Conservation (phyloP, 768 basidiomycete genomes). For the Agaricus blazei region DNA sequence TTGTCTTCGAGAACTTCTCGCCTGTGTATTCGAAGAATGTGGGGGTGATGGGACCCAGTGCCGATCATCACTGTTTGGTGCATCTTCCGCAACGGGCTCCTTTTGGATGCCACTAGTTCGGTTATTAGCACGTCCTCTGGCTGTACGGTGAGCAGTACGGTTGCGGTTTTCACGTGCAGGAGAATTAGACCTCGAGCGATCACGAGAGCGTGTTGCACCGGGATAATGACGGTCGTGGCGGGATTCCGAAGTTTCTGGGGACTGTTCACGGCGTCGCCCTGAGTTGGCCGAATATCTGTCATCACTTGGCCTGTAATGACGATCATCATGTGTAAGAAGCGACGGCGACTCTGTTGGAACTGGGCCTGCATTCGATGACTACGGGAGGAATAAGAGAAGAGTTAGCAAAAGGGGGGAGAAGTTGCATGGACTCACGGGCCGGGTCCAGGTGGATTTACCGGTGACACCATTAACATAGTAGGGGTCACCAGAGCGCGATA, state of each 20-base stretch:
- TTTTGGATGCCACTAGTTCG: constrained; percentile 22
- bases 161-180: constrained; percentile 14
- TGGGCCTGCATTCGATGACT: constrained; percentile 19
- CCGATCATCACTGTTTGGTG: constrained; percentile 18
- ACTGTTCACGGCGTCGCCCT: constrained; percentile 13
- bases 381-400: constrained; percentile 18
- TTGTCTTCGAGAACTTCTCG: constrained; percentile 17
- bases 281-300: constrained; percentile 14
- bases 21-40: constrained; percentile 15
- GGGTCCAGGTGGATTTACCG: constrained; percentile 52
- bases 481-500: constrained; percentile 36
- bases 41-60: constrained; percentile 20
- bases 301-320: constrained; percentile 57
- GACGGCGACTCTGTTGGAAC: constrained; percentile 10
- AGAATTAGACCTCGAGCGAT: constrained; percentile 25
- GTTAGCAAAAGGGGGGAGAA: not conserved
- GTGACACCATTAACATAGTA: constrained; percentile 61
- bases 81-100: constrained; percentile 21
- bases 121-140: constrained; percentile 23
- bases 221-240: constrained; percentile 14
- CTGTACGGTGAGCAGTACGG: constrained; percentile 19
- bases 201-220: constrained; percentile 21
- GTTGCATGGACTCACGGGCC: constrained; percentile 32
- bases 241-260: constrained; percentile 13
- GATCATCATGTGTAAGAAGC: constrained; percentile 49